Base-by-base conservation (phyloP, 1,139 yeast genomes). In the Petasospora rhodanensis region DNA sequence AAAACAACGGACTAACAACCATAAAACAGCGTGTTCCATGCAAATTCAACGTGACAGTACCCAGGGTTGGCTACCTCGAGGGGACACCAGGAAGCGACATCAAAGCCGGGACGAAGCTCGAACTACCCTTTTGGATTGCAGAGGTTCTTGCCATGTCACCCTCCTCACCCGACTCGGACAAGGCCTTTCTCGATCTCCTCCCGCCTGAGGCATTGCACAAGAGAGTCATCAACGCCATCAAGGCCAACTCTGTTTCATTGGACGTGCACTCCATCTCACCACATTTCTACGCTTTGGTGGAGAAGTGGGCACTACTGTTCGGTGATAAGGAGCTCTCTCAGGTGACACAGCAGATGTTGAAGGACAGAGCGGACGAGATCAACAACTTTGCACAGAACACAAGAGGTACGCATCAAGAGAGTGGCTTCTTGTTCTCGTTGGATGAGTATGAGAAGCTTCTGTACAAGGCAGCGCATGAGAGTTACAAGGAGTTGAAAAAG, bases 121-220 rank as follows among this genome's bases (percentile, higher is more conserved):
- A 84, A 40, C 65, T 91, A 25, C 97, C 98, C 1, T 58, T 87
- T 21, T 91, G 98, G 98, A 61, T 91, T 29, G 94, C 96, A 0
- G 79, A 78, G 43, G 72, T 83, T 5, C 61, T 91, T 26, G 95
- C 94, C 2, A 65, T 69, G 24, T 68, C 73, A 26, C 66, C 62
- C 56, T 24, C 40, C 6, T 37, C 47, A 54, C 55, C 37, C 24
- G 27, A 36, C 13, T 41, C 48, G 4, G 40, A 41, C 7, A 63
- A 64, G 10, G 73, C 84, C n/a, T 81, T 86, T 47, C 64, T 87
- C 4, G 79, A 79, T 31, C 62, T 87, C 31, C 57, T 75, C 16
- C 76, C 73, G 31, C 96, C 96, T 0, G 82, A 77, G 3, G 73
- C 77, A 35, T 68, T 85, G 37, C 67, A 73, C 18, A 52, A 63